phyloP scores from a whole-genome alignment of 352 stramenopile species.

The Elongisporangium prolatum region DNA sequence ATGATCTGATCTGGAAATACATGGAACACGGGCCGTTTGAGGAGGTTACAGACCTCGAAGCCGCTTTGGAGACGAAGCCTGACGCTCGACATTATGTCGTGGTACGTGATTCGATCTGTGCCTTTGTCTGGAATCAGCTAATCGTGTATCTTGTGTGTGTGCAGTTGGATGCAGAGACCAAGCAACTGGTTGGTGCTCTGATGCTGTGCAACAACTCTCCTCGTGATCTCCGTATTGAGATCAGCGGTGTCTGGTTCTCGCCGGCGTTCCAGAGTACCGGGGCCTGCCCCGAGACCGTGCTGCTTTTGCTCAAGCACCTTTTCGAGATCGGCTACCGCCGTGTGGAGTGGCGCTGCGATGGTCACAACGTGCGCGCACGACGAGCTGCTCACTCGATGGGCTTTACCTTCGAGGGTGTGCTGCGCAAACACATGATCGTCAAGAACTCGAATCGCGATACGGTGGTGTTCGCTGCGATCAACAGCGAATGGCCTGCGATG shows the following conservation, averaged over 20 bases:
- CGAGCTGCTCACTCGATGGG: conserved; percentile 74
- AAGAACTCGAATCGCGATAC: conserved; percentile 86
- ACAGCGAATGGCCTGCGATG: conserved; percentile 81
- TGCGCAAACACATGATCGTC: conserved; percentile 83
- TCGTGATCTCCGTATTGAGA: conserved; percentile 67
- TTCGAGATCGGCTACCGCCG: conserved; percentile 78
- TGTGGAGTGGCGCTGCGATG: conserved; percentile 85
- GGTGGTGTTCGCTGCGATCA: conserved; percentile 80
- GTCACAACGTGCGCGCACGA: conserved; percentile 81
- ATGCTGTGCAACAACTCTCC: conserved; percentile 71
- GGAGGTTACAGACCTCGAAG: conserved; percentile 25
- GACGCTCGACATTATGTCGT: conserved; percentile 63
- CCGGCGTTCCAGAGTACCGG: conserved; percentile 58
- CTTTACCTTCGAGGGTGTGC: conserved; percentile 85
- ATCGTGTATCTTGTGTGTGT: conserved; percentile 1
- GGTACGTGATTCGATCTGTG: conserved; percentile 8
- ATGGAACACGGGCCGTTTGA: conserved; percentile 59
- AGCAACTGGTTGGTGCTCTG: conserved; percentile 71
- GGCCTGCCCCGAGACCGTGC: conserved; percentile 40
- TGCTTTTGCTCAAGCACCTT: conserved; percentile 68
- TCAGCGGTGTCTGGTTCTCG: conserved; percentile 76
- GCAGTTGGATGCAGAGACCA: conserved; percentile 41
- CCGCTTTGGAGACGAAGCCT: conserved; percentile 19
- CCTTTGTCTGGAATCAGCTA: background rate
- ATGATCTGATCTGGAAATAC: conserved; percentile 80